Percentiles rank a stretch among this genome's conserved stretches.
Conservation (phyloP, 495 filamentous ascomycete species). For the Penicillium argentinense region DNA sequence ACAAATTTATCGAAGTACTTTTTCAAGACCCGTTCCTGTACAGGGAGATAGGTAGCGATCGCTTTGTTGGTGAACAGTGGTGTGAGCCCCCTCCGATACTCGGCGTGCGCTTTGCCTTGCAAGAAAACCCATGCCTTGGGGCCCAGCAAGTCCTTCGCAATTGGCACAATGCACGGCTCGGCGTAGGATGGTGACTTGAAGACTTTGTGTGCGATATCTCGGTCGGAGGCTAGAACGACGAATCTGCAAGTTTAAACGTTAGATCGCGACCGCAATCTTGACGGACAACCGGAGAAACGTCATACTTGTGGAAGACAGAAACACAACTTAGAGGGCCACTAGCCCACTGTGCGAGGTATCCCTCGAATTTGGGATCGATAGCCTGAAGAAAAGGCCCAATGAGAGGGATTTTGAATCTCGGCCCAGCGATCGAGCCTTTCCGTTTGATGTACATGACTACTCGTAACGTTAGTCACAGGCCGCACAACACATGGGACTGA, state of each 20-base stretch:
- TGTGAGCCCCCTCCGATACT: constrained; percentile 89
- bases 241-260: constrained; percentile 55
- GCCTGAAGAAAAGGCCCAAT: constrained; percentile 90
- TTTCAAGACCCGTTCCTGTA: constrained; percentile 81
- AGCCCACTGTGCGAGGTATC: constrained; percentile 81
- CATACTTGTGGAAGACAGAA: constrained; percentile 94
- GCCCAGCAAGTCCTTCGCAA: constrained; percentile 84
- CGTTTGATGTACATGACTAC: constrained; percentile 71
- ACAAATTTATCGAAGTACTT: constrained; percentile 77
- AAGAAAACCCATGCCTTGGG: constrained; percentile 91
- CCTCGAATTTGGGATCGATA: constrained; percentile 78
- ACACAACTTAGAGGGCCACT: constrained; percentile 88
- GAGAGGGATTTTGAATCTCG: constrained; percentile 78
- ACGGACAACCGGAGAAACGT: neutral
- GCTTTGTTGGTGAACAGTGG: constrained; percentile 87
- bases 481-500: neutral
- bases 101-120: constrained; percentile 83
- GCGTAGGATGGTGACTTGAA: constrained; percentile 87
- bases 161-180: constrained; percentile 90
- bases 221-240: constrained; percentile 88
- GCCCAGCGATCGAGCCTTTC: constrained; percentile 81
- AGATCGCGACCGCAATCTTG: neutral
- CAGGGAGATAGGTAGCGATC: constrained; percentile 80
- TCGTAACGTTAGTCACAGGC: constrained; percentile 26
- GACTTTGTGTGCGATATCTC: constrained; percentile 88